Evolutionary conservation across 2,329 filamentous ascomycete genomes (phyloP).

Genomic region (Elsinoe arachidis): DNA sequence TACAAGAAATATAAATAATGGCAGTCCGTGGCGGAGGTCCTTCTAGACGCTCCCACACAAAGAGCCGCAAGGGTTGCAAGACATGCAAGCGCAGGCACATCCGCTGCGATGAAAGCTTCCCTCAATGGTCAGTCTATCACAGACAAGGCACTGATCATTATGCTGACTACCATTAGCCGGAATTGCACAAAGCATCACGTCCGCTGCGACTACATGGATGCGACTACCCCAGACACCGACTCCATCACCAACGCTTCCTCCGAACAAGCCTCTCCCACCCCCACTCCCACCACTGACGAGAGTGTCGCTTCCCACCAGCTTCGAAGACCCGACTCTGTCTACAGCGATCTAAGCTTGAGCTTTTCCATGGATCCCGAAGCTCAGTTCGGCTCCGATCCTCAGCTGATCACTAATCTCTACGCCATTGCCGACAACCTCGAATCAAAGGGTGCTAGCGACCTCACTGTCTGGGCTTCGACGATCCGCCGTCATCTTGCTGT

Average conservation of each 20-base stretch:
- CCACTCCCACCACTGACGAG: conserved; percentile 76
- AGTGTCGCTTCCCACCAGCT: conserved; percentile 67
- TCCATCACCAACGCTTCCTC: conserved; percentile 41
- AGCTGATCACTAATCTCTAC: conserved; percentile 84
- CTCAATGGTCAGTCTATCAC: conserved; percentile 64
- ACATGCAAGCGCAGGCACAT: conserved; percentile 98
- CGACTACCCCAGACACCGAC: conserved; percentile 55
- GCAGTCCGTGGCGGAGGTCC: conserved; percentile 91
- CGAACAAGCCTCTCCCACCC: conserved; percentile 59
- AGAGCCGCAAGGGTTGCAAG: conserved; percentile 96
- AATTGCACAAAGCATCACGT: conserved; percentile 99
- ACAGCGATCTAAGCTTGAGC: conserved; percentile 70
- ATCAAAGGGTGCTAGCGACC: conserved; percentile 61
- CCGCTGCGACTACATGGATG: conserved; percentile 94
- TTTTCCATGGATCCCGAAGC: conserved; percentile 58
- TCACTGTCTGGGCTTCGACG: conserved; percentile 86
- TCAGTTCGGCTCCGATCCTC: conserved; percentile 69
- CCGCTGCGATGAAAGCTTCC: conserved; percentile 93
- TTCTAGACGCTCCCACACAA: conserved; percentile 86
- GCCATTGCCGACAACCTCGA: conserved; percentile 77
- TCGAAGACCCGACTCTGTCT: conserved; percentile 44
- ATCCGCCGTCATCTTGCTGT: conserved; percentile 64
- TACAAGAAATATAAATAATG: conserved; percentile 45
- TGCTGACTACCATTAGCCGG: conserved; percentile 49
- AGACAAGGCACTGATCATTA: conserved; percentile 5